These are phyloP conservation scores for Fraxinus albicans DNA, from an alignment of 305 asterid genomes.

Conservation along the genomic window DNA sequence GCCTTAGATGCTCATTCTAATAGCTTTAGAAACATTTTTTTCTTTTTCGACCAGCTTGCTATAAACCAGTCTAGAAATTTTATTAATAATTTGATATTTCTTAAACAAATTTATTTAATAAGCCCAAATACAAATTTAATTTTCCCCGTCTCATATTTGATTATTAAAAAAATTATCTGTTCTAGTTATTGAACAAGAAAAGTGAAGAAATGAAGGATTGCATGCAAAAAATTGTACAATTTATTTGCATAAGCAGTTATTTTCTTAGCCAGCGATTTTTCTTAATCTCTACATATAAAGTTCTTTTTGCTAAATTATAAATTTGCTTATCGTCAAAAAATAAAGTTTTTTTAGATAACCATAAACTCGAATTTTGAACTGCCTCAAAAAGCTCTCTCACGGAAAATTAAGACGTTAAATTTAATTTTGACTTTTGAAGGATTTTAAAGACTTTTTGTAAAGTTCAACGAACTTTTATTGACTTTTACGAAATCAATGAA, in stretches of 20 bases:
- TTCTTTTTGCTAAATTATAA: background rate
- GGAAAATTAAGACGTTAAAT: no score
- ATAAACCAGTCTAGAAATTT: background rate
- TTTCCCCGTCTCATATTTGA: background rate
- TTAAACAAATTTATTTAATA: no score
- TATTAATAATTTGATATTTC: no score
- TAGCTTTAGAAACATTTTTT: background rate
- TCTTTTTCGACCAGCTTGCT: background rate
- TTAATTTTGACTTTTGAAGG: background rate
- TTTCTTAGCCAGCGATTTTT: background rate
- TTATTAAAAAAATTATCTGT: background rate
- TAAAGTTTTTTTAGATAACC: background rate
- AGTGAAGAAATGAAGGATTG: background rate
- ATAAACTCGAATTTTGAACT: background rate
- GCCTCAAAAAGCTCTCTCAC: no score
- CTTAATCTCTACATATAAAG: background rate
- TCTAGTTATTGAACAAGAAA: background rate
- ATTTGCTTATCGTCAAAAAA: background rate
- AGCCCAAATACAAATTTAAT: background rate
- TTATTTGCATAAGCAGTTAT: background rate
- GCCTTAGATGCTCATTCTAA: background rate
- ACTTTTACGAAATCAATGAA: no score
- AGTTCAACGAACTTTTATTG: no score
- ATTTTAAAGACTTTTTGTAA: background rate
- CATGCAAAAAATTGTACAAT: background rate